Evolutionary conservation across 2,329 filamentous ascomycete genomes (phyloP).

Genomic region (Fusarium sp.): DNA sequence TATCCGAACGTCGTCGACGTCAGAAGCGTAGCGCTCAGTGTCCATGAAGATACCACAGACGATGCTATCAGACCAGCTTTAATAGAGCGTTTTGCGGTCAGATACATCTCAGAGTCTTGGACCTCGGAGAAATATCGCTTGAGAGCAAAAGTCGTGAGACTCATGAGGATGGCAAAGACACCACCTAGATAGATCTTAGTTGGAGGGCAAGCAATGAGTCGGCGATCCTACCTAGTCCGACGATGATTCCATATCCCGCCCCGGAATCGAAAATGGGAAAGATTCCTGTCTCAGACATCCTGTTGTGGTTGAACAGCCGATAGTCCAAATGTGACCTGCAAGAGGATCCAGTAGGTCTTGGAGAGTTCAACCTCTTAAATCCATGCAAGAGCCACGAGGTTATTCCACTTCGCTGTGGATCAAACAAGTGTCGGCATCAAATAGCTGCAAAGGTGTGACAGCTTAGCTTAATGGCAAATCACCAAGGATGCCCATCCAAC

Average conservation of each 20-base stretch:
- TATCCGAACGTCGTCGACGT: not conserved
- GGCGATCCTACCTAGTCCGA: no score
- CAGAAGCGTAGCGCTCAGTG: not conserved
- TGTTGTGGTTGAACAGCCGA: not conserved
- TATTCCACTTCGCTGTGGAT: not conserved
- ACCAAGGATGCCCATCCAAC: not conserved
- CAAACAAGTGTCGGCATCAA: not conserved
- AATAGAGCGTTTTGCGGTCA: not conserved
- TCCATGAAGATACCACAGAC: not conserved
- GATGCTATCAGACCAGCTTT: not conserved
- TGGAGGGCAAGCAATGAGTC: no score
- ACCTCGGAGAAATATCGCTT: not conserved
- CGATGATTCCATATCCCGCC: not conserved
- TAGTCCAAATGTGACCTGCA: not conserved
- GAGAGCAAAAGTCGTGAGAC: not conserved
- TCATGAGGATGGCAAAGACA: not conserved
- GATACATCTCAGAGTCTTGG: not conserved
- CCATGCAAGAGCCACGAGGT: not conserved
- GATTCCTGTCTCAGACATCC: not conserved
- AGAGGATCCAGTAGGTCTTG: not conserved
- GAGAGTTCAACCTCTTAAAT: not conserved
- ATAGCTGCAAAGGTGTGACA: not conserved
- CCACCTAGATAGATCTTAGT: not conserved
- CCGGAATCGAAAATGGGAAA: not conserved
- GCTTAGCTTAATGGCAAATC: not conserved